Conservation (phyloP, 208 protist genomes). For the Crithidia fasciculata region DNA sequence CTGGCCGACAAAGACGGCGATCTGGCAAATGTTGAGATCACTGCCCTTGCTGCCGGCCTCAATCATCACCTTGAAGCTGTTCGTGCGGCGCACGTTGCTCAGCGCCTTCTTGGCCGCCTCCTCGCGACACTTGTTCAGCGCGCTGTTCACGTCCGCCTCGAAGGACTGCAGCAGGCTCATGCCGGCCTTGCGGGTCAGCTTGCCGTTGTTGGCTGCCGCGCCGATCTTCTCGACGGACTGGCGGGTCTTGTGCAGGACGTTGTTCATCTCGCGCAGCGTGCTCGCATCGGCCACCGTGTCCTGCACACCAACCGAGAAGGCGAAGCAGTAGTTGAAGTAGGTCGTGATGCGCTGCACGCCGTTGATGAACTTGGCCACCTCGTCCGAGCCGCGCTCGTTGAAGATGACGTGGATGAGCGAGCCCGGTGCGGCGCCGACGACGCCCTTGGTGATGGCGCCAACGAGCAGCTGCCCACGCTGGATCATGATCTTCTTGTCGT, state of each 20-base stretch:
- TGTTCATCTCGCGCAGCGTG: slow-evolving; percentile 93
- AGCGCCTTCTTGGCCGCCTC: slow-evolving; percentile 89
- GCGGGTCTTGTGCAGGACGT: slow-evolving; percentile 90
- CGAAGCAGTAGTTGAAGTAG: slow-evolving; percentile 96
- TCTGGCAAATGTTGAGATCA: slow-evolving; percentile 99
- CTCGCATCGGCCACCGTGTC: slow-evolving; percentile 97
- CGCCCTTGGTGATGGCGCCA: slow-evolving; percentile 92
- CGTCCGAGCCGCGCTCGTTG: slow-evolving; percentile 97
- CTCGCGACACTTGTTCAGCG: slow-evolving; percentile 93
- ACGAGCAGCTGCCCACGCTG: slow-evolving; percentile 92
- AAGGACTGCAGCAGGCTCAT: slow-evolving; percentile 98
- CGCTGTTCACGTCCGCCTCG: slow-evolving; percentile 97
- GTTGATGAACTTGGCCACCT: slow-evolving; percentile 90
- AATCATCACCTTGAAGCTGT: slow-evolving; percentile 97
- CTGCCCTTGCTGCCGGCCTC: slow-evolving; percentile 98
- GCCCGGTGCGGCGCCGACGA: slow-evolving; percentile 86
- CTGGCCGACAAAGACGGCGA: slow-evolving; percentile 99
- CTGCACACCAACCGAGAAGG: slow-evolving; percentile 98
- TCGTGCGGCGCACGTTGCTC: slow-evolving; percentile 84
- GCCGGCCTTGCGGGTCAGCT: slow-evolving; percentile 95
- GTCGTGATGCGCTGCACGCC: slow-evolving; percentile 97
- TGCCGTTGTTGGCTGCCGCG: slow-evolving; percentile 90
- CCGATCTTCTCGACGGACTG: slow-evolving; percentile 93
- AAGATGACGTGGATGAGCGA: slow-evolving; percentile 98
- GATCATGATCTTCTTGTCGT: slow-evolving; percentile 91